Base-by-base conservation (phyloP, 2,329 filamentous ascomycete genomes). In the Fusarium bulbicola region DNA sequence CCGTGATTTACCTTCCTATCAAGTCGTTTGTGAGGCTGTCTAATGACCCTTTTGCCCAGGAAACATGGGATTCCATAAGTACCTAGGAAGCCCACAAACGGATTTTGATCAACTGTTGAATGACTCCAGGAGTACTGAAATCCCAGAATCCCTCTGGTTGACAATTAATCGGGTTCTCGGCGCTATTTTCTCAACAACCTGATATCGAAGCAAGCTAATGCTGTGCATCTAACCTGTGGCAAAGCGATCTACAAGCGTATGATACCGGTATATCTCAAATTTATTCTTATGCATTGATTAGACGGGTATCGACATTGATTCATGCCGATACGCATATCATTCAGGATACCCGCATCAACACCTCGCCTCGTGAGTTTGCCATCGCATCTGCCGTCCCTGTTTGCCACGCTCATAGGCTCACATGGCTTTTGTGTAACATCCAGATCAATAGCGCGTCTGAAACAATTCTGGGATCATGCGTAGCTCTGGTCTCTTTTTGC, bases 331-430 rank as follows among this genome's bases (percentile, higher is more conserved):
- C 40, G 43, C 57, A 54, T 56, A 52, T 30, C 21, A 24, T 32
- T 28, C 34, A 34, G 66, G 62, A 60, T 32, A 32, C 15, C 46
- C 58, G 58, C 66, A 60, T 60, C 21, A 18, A 24, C 34, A 36
- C 21, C 20, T 58, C n/a, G 28, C 28, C 70, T 36, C 46, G 70
- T 74, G 70, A 63, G 58, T 43, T 73, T 67, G 36, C 26, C 32
- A 37, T 36, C 26, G 13, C 32, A 49, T 45, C 43, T 36, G 26
- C 28, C 32, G 21, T 32, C 49, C 24, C 13, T n/a, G 21, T 58
- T 28, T 58, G 54, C 54, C 34, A 30, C 30, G 20, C 18, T 37
- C 18, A 50, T 46, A 59, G 45, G 70, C 37, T 46, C 57, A 40
- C 43, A 20, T 46, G 16, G 28, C n/a, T 14, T 46, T 66, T 32